phyloP scores from a whole-genome alignment of 139 green algal species.

The Auxenochlorella protothecoides region DNA sequence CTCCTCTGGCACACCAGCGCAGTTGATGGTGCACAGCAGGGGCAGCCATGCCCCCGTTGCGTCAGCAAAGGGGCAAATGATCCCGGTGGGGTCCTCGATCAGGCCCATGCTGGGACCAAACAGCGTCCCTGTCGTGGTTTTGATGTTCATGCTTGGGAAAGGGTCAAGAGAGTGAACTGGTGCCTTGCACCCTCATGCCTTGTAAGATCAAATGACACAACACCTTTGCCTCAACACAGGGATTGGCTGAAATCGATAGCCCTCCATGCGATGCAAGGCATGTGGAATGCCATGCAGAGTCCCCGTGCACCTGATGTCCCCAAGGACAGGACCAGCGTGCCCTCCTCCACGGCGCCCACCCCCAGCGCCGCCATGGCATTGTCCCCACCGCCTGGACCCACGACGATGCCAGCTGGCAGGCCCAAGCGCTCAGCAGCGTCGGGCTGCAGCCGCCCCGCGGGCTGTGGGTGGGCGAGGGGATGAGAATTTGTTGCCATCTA shows the following conservation, averaged over 20 bases:
- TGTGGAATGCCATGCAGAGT: background rate
- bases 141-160: too few species aligned
- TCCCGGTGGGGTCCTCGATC: constrained; percentile 54
- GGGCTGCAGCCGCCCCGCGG: constrained; percentile 37
- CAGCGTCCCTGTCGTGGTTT: constrained; percentile 42
- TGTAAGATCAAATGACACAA: too few species aligned
- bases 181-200: too few species aligned
- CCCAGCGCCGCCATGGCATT: constrained; percentile 19
- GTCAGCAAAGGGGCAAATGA: constrained; percentile 72
- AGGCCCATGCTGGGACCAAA: constrained; percentile 55
- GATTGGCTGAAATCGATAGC: too few species aligned
- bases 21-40: constrained; percentile 84
- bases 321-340: constrained; percentile 54
- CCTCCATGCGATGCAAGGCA: too few species aligned
- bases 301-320: constrained; percentile 48
- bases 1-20: constrained; percentile 63
- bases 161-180: too few species aligned
- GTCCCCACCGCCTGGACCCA: constrained; percentile 71
- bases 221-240: too few species aligned
- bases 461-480: constrained; percentile 16
- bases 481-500: too few species aligned
- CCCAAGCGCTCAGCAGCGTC: constrained; percentile 46
- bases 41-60: constrained; percentile 64
- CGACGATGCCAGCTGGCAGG: constrained; percentile 31
- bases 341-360: constrained; percentile 24